Evolutionary conservation across 2,329 filamentous ascomycete species (phyloP).

Genomic region (Arthrinium phaeospermum): DNA sequence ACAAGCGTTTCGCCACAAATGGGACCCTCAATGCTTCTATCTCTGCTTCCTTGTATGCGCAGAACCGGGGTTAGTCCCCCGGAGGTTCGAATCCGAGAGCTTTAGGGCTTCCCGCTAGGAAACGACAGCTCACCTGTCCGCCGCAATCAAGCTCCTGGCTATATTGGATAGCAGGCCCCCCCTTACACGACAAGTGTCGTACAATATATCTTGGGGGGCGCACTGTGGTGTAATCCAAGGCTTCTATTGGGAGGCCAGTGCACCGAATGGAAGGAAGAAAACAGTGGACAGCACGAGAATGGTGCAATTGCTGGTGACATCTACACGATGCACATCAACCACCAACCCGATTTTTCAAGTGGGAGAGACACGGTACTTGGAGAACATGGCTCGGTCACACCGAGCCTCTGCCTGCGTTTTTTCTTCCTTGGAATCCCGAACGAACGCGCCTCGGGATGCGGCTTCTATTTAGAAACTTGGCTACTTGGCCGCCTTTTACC

Average conservation of each 20-base stretch:
- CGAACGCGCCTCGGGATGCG: not conserved
- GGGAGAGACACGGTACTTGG: not conserved
- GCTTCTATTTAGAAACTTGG: not conserved
- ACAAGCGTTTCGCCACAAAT: not conserved
- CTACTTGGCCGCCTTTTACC: slow-evolving; percentile 9
- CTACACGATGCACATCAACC: not conserved
- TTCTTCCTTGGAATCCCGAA: not conserved
- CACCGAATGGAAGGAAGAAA: not conserved
- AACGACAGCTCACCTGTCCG: slow-evolving; percentile 14
- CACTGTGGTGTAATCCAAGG: slow-evolving; percentile 9
- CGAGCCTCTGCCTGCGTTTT: not conserved
- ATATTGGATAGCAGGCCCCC: not conserved
- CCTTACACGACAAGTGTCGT: slow-evolving; percentile 11
- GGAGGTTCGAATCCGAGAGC: not conserved
- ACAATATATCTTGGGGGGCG: not conserved
- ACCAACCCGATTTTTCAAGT: not conserved
- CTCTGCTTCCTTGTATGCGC: not conserved
- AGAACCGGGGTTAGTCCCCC: not conserved
- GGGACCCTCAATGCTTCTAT: not conserved
- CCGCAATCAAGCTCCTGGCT: slow-evolving; percentile 1
- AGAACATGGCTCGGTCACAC: not conserved
- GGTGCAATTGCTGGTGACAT: slow-evolving; percentile 13
- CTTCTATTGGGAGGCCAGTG: not conserved
- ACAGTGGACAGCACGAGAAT: slow-evolving; percentile 1
- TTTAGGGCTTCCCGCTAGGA: slow-evolving; percentile 5